Evolutionary conservation across 257 asterid genomes (phyloP), one percentile per base, ranked within the genome.

Genomic region (Forsythia viridissima): DNA sequence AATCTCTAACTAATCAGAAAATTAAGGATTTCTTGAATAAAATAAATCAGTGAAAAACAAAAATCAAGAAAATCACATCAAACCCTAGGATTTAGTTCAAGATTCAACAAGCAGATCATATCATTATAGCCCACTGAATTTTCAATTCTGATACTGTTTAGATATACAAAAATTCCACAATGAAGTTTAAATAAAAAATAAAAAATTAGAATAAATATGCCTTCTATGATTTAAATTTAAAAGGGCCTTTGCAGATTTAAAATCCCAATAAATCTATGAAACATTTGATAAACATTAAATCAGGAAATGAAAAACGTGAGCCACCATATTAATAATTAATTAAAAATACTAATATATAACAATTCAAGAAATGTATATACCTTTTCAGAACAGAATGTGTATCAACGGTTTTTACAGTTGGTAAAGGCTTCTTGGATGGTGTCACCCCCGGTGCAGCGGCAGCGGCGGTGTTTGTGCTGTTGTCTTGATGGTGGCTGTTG

Each of bases 401-500:
- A 67, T 83, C 93, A 61, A 77, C 87, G 68, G 57, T 82, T 79
- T 84, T 87, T 1, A 80, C 82, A 21, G 87, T 3, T n/a, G 83
- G 78, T 13, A 76, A 5, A 4, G 87, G 74, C 65, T 84, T 80
- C 73, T 87, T 87, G 5, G 81, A 77, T 16, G 82, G 74, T 38
- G 86, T 20, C 40, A 80, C 48, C 12, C 46, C 81, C 3, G 75
- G 80, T 59, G 44, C 78, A 9, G 87, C 73, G 20, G 82, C 84
- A 44, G 82, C 77, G 36, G 82, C 82, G 78, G 91, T 84, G 85
- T 88, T 92, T 37, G 90, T 52, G 24, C 24, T 90, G 82, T 85
- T 90, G 34, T 30, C 34, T 30, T 30, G 34, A 30, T 30, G 34
- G 34, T 30, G 34, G 34, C 2, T 30, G 84, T 88, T 86, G 79